Percentiles rank a stretch among this genome's conserved stretches.
phyloP scores from a whole-genome alignment of 768 basidiomycete genomes.

The Russula earlei region DNA sequence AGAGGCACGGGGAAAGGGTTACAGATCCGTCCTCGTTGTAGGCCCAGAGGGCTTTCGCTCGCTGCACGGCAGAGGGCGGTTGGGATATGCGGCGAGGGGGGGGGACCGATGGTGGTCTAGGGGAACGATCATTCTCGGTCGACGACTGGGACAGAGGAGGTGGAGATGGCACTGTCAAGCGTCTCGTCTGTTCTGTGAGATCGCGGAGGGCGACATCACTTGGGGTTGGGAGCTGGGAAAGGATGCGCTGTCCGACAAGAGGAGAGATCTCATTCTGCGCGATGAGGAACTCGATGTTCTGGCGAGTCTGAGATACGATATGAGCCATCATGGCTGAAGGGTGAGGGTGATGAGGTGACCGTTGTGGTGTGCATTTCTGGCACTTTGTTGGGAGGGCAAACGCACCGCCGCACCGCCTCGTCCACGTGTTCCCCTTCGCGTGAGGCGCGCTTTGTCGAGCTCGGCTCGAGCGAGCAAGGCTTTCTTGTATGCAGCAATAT shows the following conservation, averaged over 20 bases:
- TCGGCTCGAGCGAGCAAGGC: too few species aligned
- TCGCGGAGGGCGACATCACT: conserved; percentile 18
- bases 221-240: conserved; percentile 29
- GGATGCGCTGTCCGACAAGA: conserved; percentile 33
- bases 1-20: conserved; percentile 17
- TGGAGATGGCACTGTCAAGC: conserved; percentile 14
- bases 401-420: too few species aligned
- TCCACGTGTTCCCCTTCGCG: background rate
- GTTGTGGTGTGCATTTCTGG: background rate
- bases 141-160: background rate
- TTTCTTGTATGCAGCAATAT: background rate
- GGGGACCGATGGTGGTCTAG: conserved; percentile 4
- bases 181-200: conserved; percentile 19
- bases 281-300: conserved; percentile 39
- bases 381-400: too few species aligned
- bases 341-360: conserved; percentile 2
- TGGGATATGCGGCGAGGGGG: conserved; percentile 20
- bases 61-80: conserved; percentile 19
- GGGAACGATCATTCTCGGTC: background rate
- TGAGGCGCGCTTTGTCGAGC: background rate
- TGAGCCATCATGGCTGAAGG: conserved; percentile 45
- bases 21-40: conserved; percentile 56
- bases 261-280: conserved; percentile 33
- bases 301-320: conserved; percentile 37
- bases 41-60: conserved; percentile 53